Base-by-base conservation (phyloP, 2,329 filamentous ascomycete species). In the Zymoseptoria ardabiliae region DNA sequence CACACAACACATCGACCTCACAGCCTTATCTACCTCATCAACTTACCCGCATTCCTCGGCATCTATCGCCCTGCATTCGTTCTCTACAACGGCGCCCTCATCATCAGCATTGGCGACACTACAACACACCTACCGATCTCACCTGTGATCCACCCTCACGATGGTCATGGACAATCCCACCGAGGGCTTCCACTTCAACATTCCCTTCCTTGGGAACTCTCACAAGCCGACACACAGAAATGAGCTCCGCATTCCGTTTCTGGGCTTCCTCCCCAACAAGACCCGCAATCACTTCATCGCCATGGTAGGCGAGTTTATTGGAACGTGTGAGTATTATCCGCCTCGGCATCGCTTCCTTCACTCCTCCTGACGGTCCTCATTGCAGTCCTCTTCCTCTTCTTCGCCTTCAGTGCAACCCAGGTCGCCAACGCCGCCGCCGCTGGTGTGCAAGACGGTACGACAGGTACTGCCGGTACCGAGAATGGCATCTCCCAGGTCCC, bases 241-340 rank as follows among this genome's bases (percentile, higher is more conserved):
- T 35, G 76, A 78, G 66, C 71, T 67, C 51, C 75, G 75, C 20
- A 58, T 77, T 3, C 69, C 70, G 19, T 72, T 72, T 55, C 68
- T 76, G 54, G 69, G 71, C 64, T 78, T 76, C 72, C 69, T 80
- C 54, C 76, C 78, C 4, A 78, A 79, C 62, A 71, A 65, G 57
- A 53, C 69, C 48, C 70, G 73, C 59, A 75, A 78, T 65, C 70
- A 79, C 58, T 67, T 79, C 65, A 71, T 80, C 60, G 75, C 77
- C 58, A 76, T 77, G 71, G 58, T 69, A 8, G 68, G 67, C 23
- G 72, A 74, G 54, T 73, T 73, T 50, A 66, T 72, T 9, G 72
- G 71, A 1, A 74, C 72, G 2, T 71, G 69, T 25, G 66, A 72
- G 65, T 73, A 17, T 72, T 63, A 11, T 22, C 30, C 13, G 10